Evolutionary conservation across 2,329 filamentous ascomycete genomes (phyloP), one percentile per base, ranked within the genome.

Genomic region (Aschersonia sp.): DNA sequence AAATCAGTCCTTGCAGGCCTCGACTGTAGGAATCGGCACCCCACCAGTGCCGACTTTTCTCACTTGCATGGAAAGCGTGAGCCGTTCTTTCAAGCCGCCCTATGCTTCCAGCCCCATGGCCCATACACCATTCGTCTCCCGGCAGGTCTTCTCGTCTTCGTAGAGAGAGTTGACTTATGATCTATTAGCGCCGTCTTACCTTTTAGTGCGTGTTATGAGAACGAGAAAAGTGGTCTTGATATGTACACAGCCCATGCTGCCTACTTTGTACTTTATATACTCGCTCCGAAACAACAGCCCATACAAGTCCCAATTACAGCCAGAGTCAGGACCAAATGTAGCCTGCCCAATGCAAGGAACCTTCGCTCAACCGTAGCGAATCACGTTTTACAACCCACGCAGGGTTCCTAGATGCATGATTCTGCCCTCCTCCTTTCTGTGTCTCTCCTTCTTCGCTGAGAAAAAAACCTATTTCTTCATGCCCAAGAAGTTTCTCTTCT

Each of bases 401-500:
- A 38, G 35, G 12, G 35, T 38, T 7, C 35, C 35, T 12, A 38
- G 35, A 38, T 20, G 20, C 20, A 20, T 20, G 20, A 20, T 20
- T 20, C 20, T 20, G 20, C 20, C 35, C 35, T 38, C 35, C 35
- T 38, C 35, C 35, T 38, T 12, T 12, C 12, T 7, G 7, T 38
- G 7, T 38, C 35, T 38, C 35, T 12, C 12, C 35, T 38, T 38
- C 35, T 38, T 38, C 12, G 35, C 35, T 12, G 35, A 9, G 35
- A 53, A 51, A 58, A 60, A 64, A 48, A 56, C 56, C 62, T 66
- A 69, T 61, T 84, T 83, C 65, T 79, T 80, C 56, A 77, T 70
- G 31, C 74, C 71, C 49, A 79, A 64, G 52, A 78, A 74, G 51
- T 75, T 74, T 47, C 75, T 67, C 59, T 70, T 75, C 70, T 80